These are phyloP conservation scores for Entomophthora muscae DNA, from an alignment of 371 early-diverging fungal species.

Conservation along the genomic window DNA sequence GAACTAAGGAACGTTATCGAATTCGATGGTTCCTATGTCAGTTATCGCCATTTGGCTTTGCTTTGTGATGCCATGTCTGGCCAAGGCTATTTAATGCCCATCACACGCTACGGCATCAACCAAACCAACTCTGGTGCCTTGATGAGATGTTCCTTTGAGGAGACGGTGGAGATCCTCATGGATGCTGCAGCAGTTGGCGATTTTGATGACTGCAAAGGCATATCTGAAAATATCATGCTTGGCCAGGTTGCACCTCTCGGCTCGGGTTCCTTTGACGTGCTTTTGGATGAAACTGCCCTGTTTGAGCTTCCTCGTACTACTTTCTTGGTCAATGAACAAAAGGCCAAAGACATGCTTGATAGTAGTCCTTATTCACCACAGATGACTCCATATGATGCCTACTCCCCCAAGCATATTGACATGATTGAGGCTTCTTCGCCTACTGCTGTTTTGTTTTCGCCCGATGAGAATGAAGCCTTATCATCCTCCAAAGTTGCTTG, in stretches of 20 bases:
- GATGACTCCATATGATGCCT: slow-evolving; percentile 39
- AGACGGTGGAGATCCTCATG: slow-evolving; percentile 98
- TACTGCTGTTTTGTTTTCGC: slow-evolving; percentile 15
- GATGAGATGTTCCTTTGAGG: slow-evolving; percentile 98
- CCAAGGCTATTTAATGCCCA: slow-evolving; percentile 88
- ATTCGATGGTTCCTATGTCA: slow-evolving; percentile 97
- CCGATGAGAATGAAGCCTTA: background rate
- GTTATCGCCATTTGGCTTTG: slow-evolving; percentile 93
- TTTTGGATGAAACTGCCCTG: slow-evolving; percentile 82
- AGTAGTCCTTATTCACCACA: slow-evolving; percentile 17
- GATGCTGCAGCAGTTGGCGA: slow-evolving; percentile 94
- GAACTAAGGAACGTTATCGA: slow-evolving; percentile 96
- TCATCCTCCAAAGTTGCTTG: too few species aligned
- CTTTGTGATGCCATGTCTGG: slow-evolving; percentile 98
- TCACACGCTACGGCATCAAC: slow-evolving; percentile 98
- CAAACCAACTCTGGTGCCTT: slow-evolving; percentile 91
- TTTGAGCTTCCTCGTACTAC: slow-evolving; percentile 26
- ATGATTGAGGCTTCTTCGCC: slow-evolving; percentile 14
- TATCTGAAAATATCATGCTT: slow-evolving; percentile 97
- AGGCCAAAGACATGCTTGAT: slow-evolving; percentile 13
- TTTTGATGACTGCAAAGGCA: slow-evolving; percentile 84
- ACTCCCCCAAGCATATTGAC: slow-evolving; percentile 29
- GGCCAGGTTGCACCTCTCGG: slow-evolving; percentile 98
- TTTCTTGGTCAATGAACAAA: slow-evolving; percentile 13
- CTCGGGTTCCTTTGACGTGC: slow-evolving; percentile 88